Evolutionary conservation across 2,329 filamentous ascomycete species (phyloP), one percentile per base, ranked within the genome.

Genomic region (Colletotrichum abscissum): DNA sequence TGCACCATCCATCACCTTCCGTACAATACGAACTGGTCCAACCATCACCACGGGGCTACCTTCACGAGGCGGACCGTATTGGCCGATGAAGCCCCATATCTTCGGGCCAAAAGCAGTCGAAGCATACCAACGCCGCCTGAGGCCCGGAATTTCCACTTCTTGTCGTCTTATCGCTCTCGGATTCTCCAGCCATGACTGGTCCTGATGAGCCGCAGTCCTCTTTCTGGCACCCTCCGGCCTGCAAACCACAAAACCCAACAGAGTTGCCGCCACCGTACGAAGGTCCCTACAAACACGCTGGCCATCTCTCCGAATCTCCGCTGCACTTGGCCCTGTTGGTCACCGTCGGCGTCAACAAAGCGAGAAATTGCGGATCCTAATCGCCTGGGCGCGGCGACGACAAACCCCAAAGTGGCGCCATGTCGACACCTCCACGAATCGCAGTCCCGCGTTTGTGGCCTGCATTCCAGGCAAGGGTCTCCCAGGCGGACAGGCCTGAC

Each of bases 271-370:
- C 60, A 33, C 5, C 26, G 42, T n/a, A 63, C 24, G 16, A 62
- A 11, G n/a, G 24, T 24, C 38, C 22, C 4, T 30, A 63, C 55
- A 55, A 46, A 58, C 59, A 28, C 33, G 64, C 16, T 66, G 56
- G 62, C 30, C 56, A 26, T 62, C 35, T 55, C 59, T 38, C 70
- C 67, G 70, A 73, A 62, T 33, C 24, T 73, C 70, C 60, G 70
- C 60, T 65, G 70, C 70, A 65, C 33, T 52, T 64, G 28, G 56
- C 46, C 60, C 35, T 35, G 56, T 71, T 54, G 71, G 68, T 59
- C 62, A 73, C 67, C 71, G 67, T 70, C 71, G 28, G 71, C 56
- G 67, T 73, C 71, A 71, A 73, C 46, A 62, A 59, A 69, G 66
- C 70, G 59, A 65, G 59, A 24, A 58, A 42, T 49, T 46, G 35